A percentile compares a stretch with the other conserved stretches of the same genome.
These are phyloP conservation scores for Colletotrichum echinochloae DNA, from an alignment of 2,329 filamentous ascomycete genomes.

Conservation along the genomic window DNA sequence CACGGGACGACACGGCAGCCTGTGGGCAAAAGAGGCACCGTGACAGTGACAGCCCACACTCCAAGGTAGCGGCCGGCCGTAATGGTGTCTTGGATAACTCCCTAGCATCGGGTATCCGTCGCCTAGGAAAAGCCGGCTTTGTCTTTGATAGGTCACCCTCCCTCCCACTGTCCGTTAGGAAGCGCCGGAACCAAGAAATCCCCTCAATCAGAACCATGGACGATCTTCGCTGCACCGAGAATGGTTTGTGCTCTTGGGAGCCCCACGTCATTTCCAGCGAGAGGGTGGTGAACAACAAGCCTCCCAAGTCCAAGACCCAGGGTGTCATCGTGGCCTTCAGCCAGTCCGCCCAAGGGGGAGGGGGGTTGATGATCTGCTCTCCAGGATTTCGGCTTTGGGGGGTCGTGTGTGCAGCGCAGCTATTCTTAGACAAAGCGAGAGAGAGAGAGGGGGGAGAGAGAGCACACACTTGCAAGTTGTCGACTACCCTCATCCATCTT, in stretches of 20 bases:
- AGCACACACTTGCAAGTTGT: too few species aligned
- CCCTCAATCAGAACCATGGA: conserved; percentile 41
- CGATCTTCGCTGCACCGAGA: conserved; percentile 15
- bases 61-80: conserved; percentile 14
- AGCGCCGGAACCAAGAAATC: conserved; percentile 41
- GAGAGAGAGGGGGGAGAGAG: too few species aligned
- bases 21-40: conserved; percentile 2
- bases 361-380: conserved; percentile 40
- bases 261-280: conserved; percentile 28
- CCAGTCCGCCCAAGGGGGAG: conserved; percentile 28
- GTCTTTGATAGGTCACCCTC: conserved; percentile 28
- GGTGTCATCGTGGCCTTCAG: conserved; percentile 35
- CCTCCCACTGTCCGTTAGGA: conserved; percentile 27
- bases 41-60: conserved; percentile 1
- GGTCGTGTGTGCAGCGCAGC: conserved; percentile 30
- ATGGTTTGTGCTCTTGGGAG: conserved; percentile 25
- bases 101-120: conserved; percentile 15
- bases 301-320: conserved; percentile 36
- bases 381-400: conserved; percentile 38
- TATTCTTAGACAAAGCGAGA: conserved; percentile 38
- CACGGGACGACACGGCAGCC: conserved; percentile 7
- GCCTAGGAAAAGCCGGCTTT: conserved; percentile 8
- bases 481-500: too few species aligned
- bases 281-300: conserved; percentile 5
- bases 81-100: conserved; percentile 12